phyloP scores from a whole-genome alignment of 2,329 filamentous ascomycete genomes.

The Colletotrichum sp. region DNA sequence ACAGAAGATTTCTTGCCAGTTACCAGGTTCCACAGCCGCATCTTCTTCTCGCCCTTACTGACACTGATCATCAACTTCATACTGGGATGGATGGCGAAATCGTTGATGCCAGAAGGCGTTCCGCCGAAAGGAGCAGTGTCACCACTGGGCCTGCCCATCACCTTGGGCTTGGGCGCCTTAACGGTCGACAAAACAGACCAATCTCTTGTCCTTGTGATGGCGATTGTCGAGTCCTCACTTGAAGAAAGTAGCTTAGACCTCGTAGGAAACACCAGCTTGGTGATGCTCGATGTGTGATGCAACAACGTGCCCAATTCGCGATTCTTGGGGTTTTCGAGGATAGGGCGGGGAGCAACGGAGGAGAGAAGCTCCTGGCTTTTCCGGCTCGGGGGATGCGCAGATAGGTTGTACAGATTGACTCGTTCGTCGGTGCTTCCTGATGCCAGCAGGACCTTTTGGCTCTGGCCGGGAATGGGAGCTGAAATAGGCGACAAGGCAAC shows the following conservation, averaged over 20 bases:
- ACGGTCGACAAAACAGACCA: constrained; percentile 88
- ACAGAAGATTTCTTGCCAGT: constrained; percentile 96
- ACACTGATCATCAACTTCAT: constrained; percentile 97
- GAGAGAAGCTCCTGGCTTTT: constrained; percentile 67
- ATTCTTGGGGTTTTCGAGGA: constrained; percentile 86
- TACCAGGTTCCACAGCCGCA: constrained; percentile 96
- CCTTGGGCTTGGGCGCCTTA: constrained; percentile 85
- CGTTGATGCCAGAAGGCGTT: constrained; percentile 87
- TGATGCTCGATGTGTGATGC: constrained; percentile 86
- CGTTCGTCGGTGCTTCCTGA: constrained; percentile 93
- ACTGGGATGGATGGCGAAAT: constrained; percentile 93
- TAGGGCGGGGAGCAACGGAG: constrained; percentile 72
- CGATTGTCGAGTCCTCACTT: constrained; percentile 90
- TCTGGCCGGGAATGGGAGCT: constrained; percentile 61
- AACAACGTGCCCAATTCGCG: constrained; percentile 85
- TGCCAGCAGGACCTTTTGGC: constrained; percentile 87
- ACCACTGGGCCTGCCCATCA: constrained; percentile 80
- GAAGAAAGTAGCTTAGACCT: constrained; percentile 87
- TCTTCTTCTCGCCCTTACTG: constrained; percentile 85
- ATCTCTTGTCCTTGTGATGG: constrained; percentile 85
- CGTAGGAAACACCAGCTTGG: constrained; percentile 80
- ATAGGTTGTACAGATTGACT: constrained; percentile 93
- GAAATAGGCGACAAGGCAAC: constrained; percentile 84
- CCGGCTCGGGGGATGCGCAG: constrained; percentile 66
- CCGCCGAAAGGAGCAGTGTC: constrained; percentile 86